Conservation (phyloP, 139 green algal species). For the Chlamydomonas incerta region DNA sequence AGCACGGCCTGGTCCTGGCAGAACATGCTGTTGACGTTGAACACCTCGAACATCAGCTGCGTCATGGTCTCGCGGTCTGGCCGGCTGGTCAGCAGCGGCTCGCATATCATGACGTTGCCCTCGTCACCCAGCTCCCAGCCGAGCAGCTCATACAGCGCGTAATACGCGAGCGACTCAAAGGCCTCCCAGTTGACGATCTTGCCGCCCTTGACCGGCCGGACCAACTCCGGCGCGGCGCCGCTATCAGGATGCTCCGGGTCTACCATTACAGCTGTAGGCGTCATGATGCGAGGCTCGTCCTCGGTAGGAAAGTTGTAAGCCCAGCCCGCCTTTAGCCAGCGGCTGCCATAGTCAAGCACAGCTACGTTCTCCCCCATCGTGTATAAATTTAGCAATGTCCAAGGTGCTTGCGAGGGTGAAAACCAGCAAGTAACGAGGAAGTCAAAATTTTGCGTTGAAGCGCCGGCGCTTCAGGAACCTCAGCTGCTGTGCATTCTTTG, state of each 20-base stretch:
- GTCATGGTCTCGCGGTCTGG: conserved; percentile 78
- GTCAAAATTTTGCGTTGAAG: too few relatives aligned
- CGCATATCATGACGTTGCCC: conserved; percentile 73
- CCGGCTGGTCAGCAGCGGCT: conserved; percentile 75
- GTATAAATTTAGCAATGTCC: not conserved
- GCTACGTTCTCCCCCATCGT: conserved; percentile 54
- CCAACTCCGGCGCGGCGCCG: not conserved
- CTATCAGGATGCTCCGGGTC: not conserved
- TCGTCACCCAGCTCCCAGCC: conserved; percentile 80
- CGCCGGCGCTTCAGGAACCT: too few relatives aligned
- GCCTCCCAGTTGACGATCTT: conserved; percentile 67
- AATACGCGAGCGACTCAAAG: conserved; percentile 79
- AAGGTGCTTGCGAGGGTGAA: too few relatives aligned
- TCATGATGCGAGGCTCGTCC: conserved; percentile 68
- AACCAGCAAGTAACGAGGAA: too few relatives aligned
- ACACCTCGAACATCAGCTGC: conserved; percentile 85
- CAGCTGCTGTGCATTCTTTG: too few relatives aligned
- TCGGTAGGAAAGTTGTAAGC: conserved; percentile 71
- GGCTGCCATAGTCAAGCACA: conserved; percentile 76
- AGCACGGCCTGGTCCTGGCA: conserved; percentile 75
- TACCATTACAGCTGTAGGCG: conserved; percentile 16
- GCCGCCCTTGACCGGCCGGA: conserved; percentile 53
- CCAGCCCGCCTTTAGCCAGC: conserved; percentile 76
- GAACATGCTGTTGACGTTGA: conserved; percentile 79
- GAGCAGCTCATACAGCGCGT: conserved; percentile 77